Conservation (phyloP, 2,329 filamentous ascomycete genomes). For the Raffaelea deltoideospora region DNA sequence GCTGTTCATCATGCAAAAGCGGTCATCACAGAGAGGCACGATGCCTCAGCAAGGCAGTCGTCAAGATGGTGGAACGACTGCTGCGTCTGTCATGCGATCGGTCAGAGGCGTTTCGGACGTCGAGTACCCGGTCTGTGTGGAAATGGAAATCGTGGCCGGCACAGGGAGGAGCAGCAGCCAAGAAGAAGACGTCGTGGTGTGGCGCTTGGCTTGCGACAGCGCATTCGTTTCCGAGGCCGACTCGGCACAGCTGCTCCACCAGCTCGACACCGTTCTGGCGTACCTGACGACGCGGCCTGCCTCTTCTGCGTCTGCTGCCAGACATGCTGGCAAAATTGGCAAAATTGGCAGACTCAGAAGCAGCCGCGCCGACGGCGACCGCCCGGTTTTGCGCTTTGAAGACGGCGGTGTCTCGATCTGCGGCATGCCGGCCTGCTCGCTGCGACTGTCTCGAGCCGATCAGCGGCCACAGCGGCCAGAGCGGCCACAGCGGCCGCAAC, state of each 20-base stretch:
- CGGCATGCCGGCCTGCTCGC: slow-evolving; percentile 34
- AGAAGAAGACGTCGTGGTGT: slow-evolving; percentile 18
- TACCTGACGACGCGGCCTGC: slow-evolving; percentile 35
- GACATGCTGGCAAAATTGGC: no score
- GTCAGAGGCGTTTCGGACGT: slow-evolving; percentile 49
- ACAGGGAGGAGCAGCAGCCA: no score
- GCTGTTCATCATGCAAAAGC: slow-evolving; percentile 38
- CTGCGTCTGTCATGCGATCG: slow-evolving; percentile 49
- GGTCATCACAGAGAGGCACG: no score
- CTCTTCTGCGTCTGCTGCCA: slow-evolving; percentile 12
- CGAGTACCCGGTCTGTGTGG: slow-evolving; percentile 70
- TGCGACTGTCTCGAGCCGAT: slow-evolving; percentile 1
- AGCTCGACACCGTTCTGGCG: slow-evolving; percentile 43
- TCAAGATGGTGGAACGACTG: no score
- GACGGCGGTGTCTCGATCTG: slow-evolving; percentile 45
- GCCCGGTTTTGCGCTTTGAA: slow-evolving; percentile 39
- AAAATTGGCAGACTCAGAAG: no score
- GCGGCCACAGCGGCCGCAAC: no score
- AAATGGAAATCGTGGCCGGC: slow-evolving; percentile 62
- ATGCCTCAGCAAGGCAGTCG: slow-evolving; percentile 1
- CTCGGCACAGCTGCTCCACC: slow-evolving; percentile 34
- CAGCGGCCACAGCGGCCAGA: no score
- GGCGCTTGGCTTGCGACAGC: slow-evolving; percentile 58
- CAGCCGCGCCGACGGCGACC: no score
- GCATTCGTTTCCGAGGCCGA: slow-evolving; percentile 31